Percentiles rank a stretch among this genome's conserved stretches.
These are phyloP conservation scores for Coemansia sp. DNA, from an alignment of 192 early-diverging fungal genomes.

Conservation along the genomic window DNA sequence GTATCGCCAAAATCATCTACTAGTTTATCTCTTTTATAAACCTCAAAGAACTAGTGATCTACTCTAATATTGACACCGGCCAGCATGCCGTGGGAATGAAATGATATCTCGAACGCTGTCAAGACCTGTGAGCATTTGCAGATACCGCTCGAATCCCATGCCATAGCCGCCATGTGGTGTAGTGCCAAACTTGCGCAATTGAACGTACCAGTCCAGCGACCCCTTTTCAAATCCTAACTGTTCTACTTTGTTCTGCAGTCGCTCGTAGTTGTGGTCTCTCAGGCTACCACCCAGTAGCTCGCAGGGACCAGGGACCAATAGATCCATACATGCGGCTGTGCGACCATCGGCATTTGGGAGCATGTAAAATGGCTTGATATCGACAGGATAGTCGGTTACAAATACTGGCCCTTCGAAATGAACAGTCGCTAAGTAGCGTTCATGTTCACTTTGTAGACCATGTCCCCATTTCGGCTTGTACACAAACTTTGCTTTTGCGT, in stretches of 20 bases:
- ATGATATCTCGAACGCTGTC: conserved; percentile 78
- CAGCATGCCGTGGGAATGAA: conserved; percentile 58
- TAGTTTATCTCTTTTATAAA: conserved; percentile 7
- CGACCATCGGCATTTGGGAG: conserved; percentile 56
- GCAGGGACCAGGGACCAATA: conserved; percentile 80
- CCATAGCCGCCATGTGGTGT: conserved; percentile 90
- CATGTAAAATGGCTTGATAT: conserved; percentile 91
- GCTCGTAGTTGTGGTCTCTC: conserved; percentile 68
- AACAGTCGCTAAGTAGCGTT: conserved; percentile 71
- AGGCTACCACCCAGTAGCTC: conserved; percentile 84
- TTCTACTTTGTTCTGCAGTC: conserved; percentile 57
- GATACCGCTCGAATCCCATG: conserved; percentile 82
- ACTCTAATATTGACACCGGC: conserved; percentile 57
- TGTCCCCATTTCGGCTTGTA: conserved; percentile 73
- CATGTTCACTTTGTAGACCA: conserved; percentile 81
- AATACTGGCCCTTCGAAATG: conserved; percentile 73
- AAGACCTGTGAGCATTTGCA: conserved; percentile 75
- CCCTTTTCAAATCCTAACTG: conserved; percentile 59
- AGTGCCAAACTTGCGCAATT: conserved; percentile 78
- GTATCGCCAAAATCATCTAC: conserved; percentile 32
- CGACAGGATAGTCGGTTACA: conserved; percentile 84
- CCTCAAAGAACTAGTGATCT: neutral
- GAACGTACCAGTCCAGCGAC: conserved; percentile 82
- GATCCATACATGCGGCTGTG: conserved; percentile 80
- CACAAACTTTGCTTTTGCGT: conserved; percentile 54